Evolutionary conservation across 2,329 filamentous ascomycete species (phyloP), one percentile per base, ranked within the genome.

Genomic region (Gliomastix tumulicola): DNA sequence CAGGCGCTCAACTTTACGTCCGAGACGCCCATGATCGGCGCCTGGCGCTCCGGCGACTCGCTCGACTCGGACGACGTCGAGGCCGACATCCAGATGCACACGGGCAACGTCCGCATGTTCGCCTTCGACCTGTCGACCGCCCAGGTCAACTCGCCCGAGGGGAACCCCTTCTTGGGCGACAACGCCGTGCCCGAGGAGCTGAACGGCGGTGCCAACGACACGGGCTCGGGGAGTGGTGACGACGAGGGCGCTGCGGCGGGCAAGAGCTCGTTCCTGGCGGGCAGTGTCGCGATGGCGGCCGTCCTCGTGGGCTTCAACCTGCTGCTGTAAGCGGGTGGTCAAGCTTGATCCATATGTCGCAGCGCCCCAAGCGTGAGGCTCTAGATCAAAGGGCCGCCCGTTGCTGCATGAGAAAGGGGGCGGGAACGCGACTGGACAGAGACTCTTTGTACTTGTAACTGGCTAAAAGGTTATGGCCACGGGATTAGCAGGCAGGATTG

Each of bases 71-170:
- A 56, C 6, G 57, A 54, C 42, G 41, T 35, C 13, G 47, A 49
- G 16, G 60, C 59, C 3, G 30, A 22, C 10, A 67, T 74, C 38
- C 31, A 38, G 13, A 41, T 59, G 37, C 71, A 74, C 43, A 63
- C 68, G 44, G 51, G 46, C 20, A 55, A 59, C 13, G 49, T 22
- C 51, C 7, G 38, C 18, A 43, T 44, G 21, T 69, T 68, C 51
- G 38, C 40, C 11, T 50, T 74, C 31, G 64, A 75, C 44, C 48
- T 75, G 37, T 56, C 62, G 12, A 39, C 54, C 41, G 68, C 66
- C 6, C n/a, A n/a, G n/a, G 57, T 56, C 5, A 47, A 71, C 32
- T 37, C 49, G 18, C 52, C 54, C n/a, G 65, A 71, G 44, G 51
- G 50, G 36, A 74, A 74, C 45, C 70, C 71, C 1, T 75, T 71